Evolutionary conservation across 805 yeast genomes (phyloP).

Genomic region (Zygotorulaspora danielsina): DNA sequence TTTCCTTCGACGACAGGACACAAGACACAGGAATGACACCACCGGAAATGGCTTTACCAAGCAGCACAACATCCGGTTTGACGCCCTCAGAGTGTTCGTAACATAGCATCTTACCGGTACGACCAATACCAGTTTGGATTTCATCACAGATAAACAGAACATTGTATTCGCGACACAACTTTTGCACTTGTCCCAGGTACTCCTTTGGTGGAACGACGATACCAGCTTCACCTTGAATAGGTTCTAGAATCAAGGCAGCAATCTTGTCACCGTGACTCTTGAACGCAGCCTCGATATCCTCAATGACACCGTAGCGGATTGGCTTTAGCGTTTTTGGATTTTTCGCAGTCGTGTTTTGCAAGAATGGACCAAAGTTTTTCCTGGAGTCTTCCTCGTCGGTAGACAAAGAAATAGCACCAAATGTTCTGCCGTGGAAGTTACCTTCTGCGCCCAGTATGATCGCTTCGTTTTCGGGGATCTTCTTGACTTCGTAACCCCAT

Average conservation of each 20-base stretch:
- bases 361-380: conserved; percentile 83
- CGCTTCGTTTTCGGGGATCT: conserved; percentile 78
- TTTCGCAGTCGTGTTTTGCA: conserved; percentile 75
- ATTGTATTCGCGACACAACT: conserved; percentile 74
- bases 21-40: conserved; percentile 93
- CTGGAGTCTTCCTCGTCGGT: conserved; percentile 88
- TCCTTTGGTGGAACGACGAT: conserved; percentile 88
- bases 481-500: conserved; percentile 92
- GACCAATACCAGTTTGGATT: conserved; percentile 95
- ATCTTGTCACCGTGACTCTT: conserved; percentile 78
- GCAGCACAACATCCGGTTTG: conserved; percentile 82
- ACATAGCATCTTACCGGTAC: conserved; percentile 93
- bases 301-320: conserved; percentile 77
- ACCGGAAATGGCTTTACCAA: conserved; percentile 94
- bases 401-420: conserved; percentile 93
- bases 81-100: conserved; percentile 75
- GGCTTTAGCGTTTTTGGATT: conserved; percentile 48
- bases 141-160: conserved; percentile 91
- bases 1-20: conserved; percentile 81
- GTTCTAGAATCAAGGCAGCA: conserved; percentile 89
- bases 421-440: conserved; percentile 95
- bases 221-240: conserved; percentile 98
- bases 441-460: conserved; percentile 80
- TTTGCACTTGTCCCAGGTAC: conserved; percentile 69
- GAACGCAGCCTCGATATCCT: conserved; percentile 80